Evolutionary conservation across 2,329 filamentous ascomycete species (phyloP), one percentile per base, ranked within the genome.

Genomic region (Pleurostoma richardsiae): DNA sequence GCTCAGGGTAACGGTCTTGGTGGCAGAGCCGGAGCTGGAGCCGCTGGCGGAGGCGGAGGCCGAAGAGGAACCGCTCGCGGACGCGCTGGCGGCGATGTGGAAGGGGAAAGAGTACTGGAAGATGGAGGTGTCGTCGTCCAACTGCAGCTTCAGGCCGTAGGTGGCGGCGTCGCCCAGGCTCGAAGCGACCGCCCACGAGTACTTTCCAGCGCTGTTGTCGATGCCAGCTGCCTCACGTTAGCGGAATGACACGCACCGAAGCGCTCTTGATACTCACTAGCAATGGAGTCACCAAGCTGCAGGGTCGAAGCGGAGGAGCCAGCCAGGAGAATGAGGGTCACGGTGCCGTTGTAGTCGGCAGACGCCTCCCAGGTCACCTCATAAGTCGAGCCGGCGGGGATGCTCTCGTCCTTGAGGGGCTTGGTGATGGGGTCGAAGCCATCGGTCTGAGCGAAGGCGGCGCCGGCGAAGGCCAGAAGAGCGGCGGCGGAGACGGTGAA

Each of bases 61-160:
- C 19, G 19, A 19, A 19, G 19, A 19, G 19, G 19, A 19, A 2
- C 19, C 19, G 19, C 19, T 19, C 19, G 19, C 19, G 19, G 19
- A 19, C 29, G 50, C 56, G 41, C 50, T 59, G 41, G 59, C 66
- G 46, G 60, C 58, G 58, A 82, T 80, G 58, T 68, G 56, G 71
- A 85, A 85, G 56, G 79, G 79, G 69, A 74, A 75, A 47, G 78
- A 81, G 73, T 76, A 84, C 73, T 85, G 80, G 73, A 79, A 80
- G 59, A 73, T 64, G 8, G 43, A 52, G 27, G 67, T 45, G 66
- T 80, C 59, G 52, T 62, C 65, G 54, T 77, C 72, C 33, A 74
- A 69, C 52, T 62, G 62, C 65, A 85, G 68, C 66, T 72, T 68
- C 60, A 85, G 68, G 54, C 81, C 82, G 65, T 84, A 85, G 58